Conservation (phyloP, 257 asterid genomes). For the Orobanche coerulescens region DNA sequence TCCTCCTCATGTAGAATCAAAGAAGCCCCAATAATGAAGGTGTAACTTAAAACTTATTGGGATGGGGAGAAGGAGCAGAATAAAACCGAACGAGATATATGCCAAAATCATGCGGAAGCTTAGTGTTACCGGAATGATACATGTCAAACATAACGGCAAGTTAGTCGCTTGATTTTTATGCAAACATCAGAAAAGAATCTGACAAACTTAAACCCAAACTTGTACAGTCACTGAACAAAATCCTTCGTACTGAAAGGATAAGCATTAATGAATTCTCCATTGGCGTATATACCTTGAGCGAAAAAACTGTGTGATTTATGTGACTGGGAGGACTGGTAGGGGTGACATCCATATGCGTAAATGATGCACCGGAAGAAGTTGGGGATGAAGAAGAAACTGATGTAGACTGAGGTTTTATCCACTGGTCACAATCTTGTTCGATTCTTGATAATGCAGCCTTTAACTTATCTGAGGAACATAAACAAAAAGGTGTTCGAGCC, state of each 20-base stretch:
- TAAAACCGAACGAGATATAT: neutral
- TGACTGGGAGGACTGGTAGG: slow-evolving; percentile 83
- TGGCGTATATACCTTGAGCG: slow-evolving; percentile 68
- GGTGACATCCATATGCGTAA: slow-evolving; percentile 73
- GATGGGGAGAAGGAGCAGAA: neutral
- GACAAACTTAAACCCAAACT: slow-evolving; percentile 14
- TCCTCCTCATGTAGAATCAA: neutral
- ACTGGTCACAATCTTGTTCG: slow-evolving; percentile 86
- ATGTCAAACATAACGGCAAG: slow-evolving; percentile 1
- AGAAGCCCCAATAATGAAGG: neutral
- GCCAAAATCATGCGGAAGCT: neutral
- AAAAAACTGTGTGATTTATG: slow-evolving; percentile 46
- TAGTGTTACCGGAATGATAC: neutral
- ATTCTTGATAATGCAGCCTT: slow-evolving; percentile 77
- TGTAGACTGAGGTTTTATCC: slow-evolving; percentile 60
- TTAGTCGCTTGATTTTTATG: neutral
- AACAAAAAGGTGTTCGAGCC: slow-evolving; percentile 18
- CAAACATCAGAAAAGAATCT: slow-evolving; percentile 4
- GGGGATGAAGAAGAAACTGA: slow-evolving; percentile 54
- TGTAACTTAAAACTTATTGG: neutral
- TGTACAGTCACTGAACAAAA: neutral
- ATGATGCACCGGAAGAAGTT: slow-evolving; percentile 45
- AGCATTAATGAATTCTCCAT: slow-evolving; percentile 7
- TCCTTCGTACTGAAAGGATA: neutral
- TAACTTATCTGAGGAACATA: slow-evolving; percentile 65